A percentile compares a stretch with the other conserved stretches of the same genome.
phyloP scores from a whole-genome alignment of 768 basidiomycete genomes.

The Russula brevipes region DNA sequence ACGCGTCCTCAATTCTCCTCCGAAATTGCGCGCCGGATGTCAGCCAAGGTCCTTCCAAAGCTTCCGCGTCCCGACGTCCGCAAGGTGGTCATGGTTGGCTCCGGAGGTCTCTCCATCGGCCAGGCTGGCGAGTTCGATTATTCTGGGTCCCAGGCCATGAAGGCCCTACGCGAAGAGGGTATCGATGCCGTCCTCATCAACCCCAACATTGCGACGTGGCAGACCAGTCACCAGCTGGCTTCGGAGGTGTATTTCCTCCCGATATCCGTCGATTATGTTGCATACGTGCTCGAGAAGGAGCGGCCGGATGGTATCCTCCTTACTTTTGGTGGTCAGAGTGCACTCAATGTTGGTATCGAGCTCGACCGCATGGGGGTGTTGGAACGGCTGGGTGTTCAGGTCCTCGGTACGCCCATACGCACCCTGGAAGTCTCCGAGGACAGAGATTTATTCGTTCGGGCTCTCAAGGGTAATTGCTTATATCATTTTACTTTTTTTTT shows the following conservation, averaged over 20 bases:
- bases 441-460: slow-evolving; percentile 69
- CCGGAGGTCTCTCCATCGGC: slow-evolving; percentile 93
- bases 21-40: slow-evolving; percentile 88
- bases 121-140: slow-evolving; percentile 99
- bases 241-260: slow-evolving; percentile 97
- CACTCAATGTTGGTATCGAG: slow-evolving; percentile 94
- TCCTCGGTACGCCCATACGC: slow-evolving; percentile 88
- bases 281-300: slow-evolving; percentile 98
- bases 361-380: slow-evolving; percentile 51
- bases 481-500: slow-evolving; percentile 85
- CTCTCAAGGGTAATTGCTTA: slow-evolving; percentile 76
- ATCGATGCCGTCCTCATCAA: slow-evolving; percentile 94
- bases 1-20: slow-evolving; percentile 86
- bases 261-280: slow-evolving; percentile 94
- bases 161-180: slow-evolving; percentile 94
- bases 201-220: slow-evolving; percentile 99
- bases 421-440: slow-evolving; percentile 80
- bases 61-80: slow-evolving; percentile 86
- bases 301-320: slow-evolving; percentile 94
- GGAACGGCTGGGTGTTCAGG: slow-evolving; percentile 80
- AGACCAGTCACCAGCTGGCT: slow-evolving; percentile 96
- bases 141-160: slow-evolving; percentile 97
- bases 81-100: slow-evolving; percentile 94
- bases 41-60: slow-evolving; percentile 90
- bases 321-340: slow-evolving; percentile 97